Evolutionary conservation across 2,329 filamentous ascomycete species (phyloP), one percentile per base, ranked within the genome.

Genomic region (Amesomyces nigricolor): DNA sequence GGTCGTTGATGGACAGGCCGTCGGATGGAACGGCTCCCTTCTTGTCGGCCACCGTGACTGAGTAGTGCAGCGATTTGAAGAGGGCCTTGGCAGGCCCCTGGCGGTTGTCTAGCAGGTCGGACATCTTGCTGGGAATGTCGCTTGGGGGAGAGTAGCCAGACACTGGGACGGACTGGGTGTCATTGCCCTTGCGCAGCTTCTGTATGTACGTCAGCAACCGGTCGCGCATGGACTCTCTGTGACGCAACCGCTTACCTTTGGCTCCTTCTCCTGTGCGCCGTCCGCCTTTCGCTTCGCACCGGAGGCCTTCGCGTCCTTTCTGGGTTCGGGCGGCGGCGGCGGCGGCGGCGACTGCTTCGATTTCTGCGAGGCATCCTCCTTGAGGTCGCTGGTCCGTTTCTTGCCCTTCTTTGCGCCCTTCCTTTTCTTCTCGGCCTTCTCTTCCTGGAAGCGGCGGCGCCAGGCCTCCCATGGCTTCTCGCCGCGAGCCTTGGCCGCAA

Each of bases 401-500:
- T 74, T 79, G 68, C 83, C 85, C 60, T 81, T 80, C 72, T 86
- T 88, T 8, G 73, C 78, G 68, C 83, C 85, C 58, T 80, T 80
- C 73, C 86, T 88, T 71, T 81, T 76, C 71, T 79, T 78, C 71
- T 79, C 72, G 71, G 80, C 75, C 54, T 80, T 75, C 61, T 85
- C 82, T 51, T 82, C 80, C 64, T 86, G 82, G 63, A 86, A 79
- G 49, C 74, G 75, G 63, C 79, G 81, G 13, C 84, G 82, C 38
- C 83, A 76, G 51, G 81, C 81, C 67, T 91, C 87, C 94, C 94
- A 97, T 0, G 90, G 88, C 71, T 85, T 87, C 72, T 96, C 89
- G 5, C 92, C 94, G 42, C 80, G 82, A 17, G 78, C 81, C 54
- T 96, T 86, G 55, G 86, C 89, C 10, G 86, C 86, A 4, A 99